phyloP scores from a whole-genome alignment of 352 stramenopile species.

The Blastocystis sp. region DNA sequence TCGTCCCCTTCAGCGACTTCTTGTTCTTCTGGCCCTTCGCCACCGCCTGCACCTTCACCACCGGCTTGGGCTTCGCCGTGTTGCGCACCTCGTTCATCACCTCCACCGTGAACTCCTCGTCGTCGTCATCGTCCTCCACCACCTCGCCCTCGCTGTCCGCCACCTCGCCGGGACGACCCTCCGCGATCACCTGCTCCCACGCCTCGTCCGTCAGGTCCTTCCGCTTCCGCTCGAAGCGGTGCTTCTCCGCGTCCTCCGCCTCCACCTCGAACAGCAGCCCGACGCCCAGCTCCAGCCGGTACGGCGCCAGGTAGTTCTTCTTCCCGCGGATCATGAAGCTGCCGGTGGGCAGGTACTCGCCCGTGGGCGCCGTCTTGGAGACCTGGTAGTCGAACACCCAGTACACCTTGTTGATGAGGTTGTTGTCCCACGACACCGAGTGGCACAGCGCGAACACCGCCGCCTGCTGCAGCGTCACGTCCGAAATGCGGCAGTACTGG shows the following conservation, averaged over 20 bases:
- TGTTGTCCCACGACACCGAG: constrained; percentile 84
- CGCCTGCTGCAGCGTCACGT: constrained; percentile 83
- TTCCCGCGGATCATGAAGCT: constrained; percentile 88
- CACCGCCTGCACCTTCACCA: constrained; percentile 53
- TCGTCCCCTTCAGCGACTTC: constrained; percentile 66
- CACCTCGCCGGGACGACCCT: constrained; percentile 1
- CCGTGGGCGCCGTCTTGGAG: constrained; percentile 83
- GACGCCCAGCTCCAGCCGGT: constrained; percentile 83
- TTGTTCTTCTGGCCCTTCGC: constrained; percentile 30
- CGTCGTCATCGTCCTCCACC: constrained; percentile 53
- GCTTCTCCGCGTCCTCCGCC: constrained; percentile 80
- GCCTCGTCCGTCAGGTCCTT: constrained; percentile 72
- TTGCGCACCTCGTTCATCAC: constrained; percentile 49
- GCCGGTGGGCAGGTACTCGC: constrained; percentile 84
- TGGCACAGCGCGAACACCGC: constrained; percentile 85
- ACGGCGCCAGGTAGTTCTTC: constrained; percentile 87
- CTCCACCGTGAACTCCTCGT: constrained; percentile 55
- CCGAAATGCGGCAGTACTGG: constrained; percentile 79
- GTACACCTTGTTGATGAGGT: constrained; percentile 84
- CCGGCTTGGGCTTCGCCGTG: constrained; percentile 38
- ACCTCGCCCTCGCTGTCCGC: neutral
- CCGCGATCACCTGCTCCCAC: constrained; percentile 50
- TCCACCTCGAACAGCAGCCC: constrained; percentile 84
- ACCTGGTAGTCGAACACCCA: constrained; percentile 86
- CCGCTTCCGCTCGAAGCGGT: constrained; percentile 75